phyloP scores from a whole-genome alignment of 768 basidiomycete species.

The Russula virescens region DNA sequence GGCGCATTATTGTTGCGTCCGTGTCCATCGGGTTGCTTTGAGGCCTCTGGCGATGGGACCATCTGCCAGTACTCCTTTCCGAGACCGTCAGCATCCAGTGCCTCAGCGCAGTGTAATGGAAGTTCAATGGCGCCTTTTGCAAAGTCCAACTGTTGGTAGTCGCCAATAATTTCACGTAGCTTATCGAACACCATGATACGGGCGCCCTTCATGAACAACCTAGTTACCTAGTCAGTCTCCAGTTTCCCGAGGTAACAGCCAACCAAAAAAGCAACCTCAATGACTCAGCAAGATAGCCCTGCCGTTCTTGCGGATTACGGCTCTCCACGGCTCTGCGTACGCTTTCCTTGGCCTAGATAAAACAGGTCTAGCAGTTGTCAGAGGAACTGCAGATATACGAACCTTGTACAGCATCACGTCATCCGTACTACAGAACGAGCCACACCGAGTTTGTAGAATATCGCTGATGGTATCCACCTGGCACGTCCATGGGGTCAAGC shows the following conservation, averaged over 20 bases:
- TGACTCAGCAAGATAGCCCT: slow-evolving; percentile 80
- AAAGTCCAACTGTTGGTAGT: slow-evolving; percentile 81
- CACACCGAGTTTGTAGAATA: slow-evolving; percentile 88
- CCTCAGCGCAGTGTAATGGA: slow-evolving; percentile 75
- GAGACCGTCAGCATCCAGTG: slow-evolving; percentile 68
- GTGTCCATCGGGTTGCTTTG: not conserved
- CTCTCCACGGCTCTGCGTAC: slow-evolving; percentile 86
- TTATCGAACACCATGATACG: slow-evolving; percentile 79
- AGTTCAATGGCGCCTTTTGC: slow-evolving; percentile 84
- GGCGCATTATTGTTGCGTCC: not conserved
- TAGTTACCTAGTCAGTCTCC: slow-evolving; percentile 29
- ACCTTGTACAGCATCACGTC: slow-evolving; percentile 98
- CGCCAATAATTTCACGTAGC: slow-evolving; percentile 79
- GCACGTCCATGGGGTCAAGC: not conserved
- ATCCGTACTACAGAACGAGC: slow-evolving; percentile 96
- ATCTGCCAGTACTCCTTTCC: slow-evolving; percentile 75
- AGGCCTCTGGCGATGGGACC: slow-evolving; percentile 26
- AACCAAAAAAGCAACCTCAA: slow-evolving; percentile 51
- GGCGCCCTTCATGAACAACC: slow-evolving; percentile 85
- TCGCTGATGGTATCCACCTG: slow-evolving; percentile 97
- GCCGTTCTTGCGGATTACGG: slow-evolving; percentile 63
- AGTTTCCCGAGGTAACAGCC: not conserved
- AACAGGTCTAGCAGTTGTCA: not conserved
- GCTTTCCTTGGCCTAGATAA: slow-evolving; percentile 79
- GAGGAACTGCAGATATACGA: slow-evolving; percentile 17